Percentiles rank a stretch among this genome's conserved stretches.
Evolutionary conservation across 2,329 filamentous ascomycete species (phyloP).

Genomic region (Pseudogymnoascus sp.): DNA sequence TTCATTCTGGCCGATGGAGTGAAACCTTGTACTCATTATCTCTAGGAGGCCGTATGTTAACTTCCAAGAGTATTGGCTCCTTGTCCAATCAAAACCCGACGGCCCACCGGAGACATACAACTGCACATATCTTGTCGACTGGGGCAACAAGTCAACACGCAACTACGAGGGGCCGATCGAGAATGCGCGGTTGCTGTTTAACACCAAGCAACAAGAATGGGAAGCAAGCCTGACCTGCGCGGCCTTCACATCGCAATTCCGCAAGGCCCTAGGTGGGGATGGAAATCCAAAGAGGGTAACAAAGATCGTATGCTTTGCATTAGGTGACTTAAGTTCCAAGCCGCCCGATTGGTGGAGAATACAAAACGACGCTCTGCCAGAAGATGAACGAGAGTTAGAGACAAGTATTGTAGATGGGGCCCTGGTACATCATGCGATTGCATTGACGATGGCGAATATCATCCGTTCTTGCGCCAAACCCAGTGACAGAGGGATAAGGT

Average conservation of each 20-base stretch:
- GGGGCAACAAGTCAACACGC: constrained; percentile 19
- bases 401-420: constrained; percentile 11
- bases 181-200: constrained; percentile 16
- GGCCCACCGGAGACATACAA: constrained; percentile 20
- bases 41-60: constrained; percentile 21
- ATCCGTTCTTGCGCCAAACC: constrained; percentile 10
- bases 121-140: constrained; percentile 26
- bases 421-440: constrained; percentile 22
- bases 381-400: constrained; percentile 15
- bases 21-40: constrained; percentile 9
- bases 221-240: constrained; percentile 19
- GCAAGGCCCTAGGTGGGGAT: constrained; percentile 13
- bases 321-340: constrained; percentile 22
- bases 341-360: constrained; percentile 18
- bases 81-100: constrained; percentile 15
- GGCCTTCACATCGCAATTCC: constrained; percentile 18
- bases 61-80: constrained; percentile 23
- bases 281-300: constrained; percentile 17
- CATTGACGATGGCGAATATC: constrained; percentile 21
- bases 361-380: constrained; percentile 14
- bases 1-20: background rate
- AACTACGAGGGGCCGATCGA: constrained; percentile 17
- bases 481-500: constrained; percentile 6
- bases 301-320: constrained; percentile 24
- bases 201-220: constrained; percentile 16